These are phyloP conservation scores for Claviceps pazoutovae DNA, from an alignment of 2,329 filamentous ascomycete genomes.

Conservation along the genomic window DNA sequence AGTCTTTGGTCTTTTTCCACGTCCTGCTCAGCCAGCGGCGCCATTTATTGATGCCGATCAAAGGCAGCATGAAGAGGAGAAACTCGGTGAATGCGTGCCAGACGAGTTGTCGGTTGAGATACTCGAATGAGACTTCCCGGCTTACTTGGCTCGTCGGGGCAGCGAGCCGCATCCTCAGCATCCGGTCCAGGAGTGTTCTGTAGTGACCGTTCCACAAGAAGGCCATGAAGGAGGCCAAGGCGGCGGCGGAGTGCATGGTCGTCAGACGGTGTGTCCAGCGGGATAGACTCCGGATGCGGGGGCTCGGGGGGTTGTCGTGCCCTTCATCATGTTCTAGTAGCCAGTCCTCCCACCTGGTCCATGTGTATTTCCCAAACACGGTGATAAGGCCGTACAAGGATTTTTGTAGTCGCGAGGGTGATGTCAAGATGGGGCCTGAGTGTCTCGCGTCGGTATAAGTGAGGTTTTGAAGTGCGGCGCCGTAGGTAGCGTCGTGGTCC, in stretches of 20 bases:
- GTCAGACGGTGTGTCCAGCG: conserved; percentile 54
- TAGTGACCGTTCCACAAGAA: conserved; percentile 88
- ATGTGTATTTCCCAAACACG: conserved; percentile 76
- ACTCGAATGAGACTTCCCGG: conserved; percentile 92
- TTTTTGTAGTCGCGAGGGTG: conserved; percentile 75
- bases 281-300: conserved; percentile 42
- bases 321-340: conserved; percentile 64
- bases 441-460: conserved; percentile 75
- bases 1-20: conserved; percentile 68
- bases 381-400: conserved; percentile 70
- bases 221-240: conserved; percentile 73
- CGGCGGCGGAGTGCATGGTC: conserved; percentile 66
- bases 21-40: conserved; percentile 72
- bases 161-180: conserved; percentile 71
- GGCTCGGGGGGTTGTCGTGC: conserved; percentile 44
- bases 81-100: conserved; percentile 99
- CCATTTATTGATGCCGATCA: conserved; percentile 93
- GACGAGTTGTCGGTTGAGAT: conserved; percentile 90
- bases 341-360: conserved; percentile 86
- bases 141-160: conserved; percentile 75
- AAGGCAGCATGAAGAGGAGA: conserved; percentile 85
- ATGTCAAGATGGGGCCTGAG: conserved; percentile 43
- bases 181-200: conserved; percentile 74
- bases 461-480: conserved; percentile 81
- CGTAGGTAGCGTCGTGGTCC: conserved; percentile 93